Percentiles rank a stretch among this genome's conserved stretches.
phyloP scores from a whole-genome alignment of 2,329 filamentous ascomycete genomes.

The Lojkania enalia region DNA sequence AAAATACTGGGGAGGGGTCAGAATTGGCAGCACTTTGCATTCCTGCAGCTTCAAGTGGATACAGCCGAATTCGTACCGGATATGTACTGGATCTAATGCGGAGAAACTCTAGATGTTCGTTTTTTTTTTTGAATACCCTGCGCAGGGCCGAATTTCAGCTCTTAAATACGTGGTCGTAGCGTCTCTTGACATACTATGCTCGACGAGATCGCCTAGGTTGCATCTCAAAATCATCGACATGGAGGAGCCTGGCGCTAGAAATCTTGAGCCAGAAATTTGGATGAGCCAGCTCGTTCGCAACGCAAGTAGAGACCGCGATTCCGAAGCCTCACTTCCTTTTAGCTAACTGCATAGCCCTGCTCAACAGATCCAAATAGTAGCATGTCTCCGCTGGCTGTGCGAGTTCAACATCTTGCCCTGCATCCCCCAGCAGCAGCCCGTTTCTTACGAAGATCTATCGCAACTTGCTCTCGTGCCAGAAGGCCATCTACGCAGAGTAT shows the following conservation, averaged over 20 bases:
- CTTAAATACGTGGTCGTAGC: background rate
- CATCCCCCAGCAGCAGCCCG: background rate
- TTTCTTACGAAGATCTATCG: background rate
- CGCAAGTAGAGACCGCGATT: background rate
- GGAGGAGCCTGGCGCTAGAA: background rate
- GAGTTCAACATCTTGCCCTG: background rate
- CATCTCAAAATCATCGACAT: background rate
- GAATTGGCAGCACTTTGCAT: background rate
- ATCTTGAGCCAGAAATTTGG: background rate
- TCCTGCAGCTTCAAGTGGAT: background rate
- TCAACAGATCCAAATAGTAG: background rate
- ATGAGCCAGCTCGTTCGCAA: background rate
- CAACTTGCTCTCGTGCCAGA: constrained; percentile 4
- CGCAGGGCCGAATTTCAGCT: background rate
- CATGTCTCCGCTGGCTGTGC: background rate
- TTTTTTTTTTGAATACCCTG: background rate
- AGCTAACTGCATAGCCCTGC: background rate
- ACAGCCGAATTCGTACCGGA: background rate
- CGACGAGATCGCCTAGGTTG: background rate
- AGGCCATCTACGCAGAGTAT: constrained; percentile 7
- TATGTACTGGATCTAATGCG: background rate
- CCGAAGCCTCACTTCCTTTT: background rate
- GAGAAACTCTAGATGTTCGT: background rate
- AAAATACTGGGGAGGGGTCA: background rate
- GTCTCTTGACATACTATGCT: background rate